Evolutionary conservation across 1,284 basidiomycete species (phyloP).

Genomic region (Schizopora paradoxa): DNA sequence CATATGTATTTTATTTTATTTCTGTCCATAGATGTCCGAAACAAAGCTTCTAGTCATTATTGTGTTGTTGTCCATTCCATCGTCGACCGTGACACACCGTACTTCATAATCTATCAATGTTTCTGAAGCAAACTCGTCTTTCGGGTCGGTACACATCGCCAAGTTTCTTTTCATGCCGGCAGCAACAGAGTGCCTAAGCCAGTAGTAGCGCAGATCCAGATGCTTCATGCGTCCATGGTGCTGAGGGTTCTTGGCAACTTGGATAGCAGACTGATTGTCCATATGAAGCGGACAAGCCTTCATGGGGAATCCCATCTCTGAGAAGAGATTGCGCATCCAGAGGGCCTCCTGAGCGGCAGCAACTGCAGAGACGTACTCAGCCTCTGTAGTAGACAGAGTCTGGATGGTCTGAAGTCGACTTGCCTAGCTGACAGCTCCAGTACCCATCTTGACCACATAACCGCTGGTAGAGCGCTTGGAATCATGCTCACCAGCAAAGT

Average conservation of each 20-base stretch:
- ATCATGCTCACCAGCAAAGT: conserved; percentile 2
- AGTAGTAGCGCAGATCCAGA: conserved; percentile 25
- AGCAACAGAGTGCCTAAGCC: conserved; percentile 21
- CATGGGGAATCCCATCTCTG: conserved; percentile 24
- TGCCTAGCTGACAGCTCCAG: conserved; percentile 26
- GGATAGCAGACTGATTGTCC: conserved; percentile 26
- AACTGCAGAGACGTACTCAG: conserved; percentile 30
- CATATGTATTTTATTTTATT: no score
- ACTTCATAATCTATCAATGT: no score
- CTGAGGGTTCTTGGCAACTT: conserved; percentile 25
- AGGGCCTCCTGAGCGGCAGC: conserved; percentile 28
- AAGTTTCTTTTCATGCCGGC: conserved; percentile 20
- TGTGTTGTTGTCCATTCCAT: no score
- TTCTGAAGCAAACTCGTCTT: no score
- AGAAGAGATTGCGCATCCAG: conserved; percentile 33
- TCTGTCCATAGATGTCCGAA: no score
- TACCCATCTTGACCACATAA: conserved; percentile 18
- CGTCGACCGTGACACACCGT: no score
- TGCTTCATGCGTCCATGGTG: conserved; percentile 28
- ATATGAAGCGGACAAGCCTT: conserved; percentile 22
- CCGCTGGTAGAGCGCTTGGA: conserved; percentile 6
- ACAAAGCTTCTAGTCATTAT: no score
- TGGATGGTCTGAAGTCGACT: conserved; percentile 26
- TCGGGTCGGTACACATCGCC: no score
- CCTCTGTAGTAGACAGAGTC: conserved; percentile 29